Percentiles rank a stretch among this genome's conserved stretches.
phyloP scores from a whole-genome alignment of 495 filamentous ascomycete species.

The Lasiosphaeriaceae sp. region DNA sequence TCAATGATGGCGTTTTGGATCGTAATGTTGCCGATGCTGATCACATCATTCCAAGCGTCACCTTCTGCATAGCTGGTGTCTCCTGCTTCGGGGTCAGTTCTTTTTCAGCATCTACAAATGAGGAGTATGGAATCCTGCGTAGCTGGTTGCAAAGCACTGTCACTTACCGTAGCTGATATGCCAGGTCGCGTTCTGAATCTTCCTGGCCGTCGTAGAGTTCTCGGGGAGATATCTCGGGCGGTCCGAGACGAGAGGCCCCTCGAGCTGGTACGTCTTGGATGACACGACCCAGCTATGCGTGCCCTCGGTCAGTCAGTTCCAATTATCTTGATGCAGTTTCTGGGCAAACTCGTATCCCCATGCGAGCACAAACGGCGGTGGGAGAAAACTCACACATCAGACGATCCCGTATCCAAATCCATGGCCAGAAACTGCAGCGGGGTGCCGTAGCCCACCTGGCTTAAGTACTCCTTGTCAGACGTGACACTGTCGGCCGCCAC shows the following conservation, averaged over 20 bases:
- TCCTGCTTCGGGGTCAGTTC: conserved; percentile 1
- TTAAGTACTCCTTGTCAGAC: conserved; percentile 61
- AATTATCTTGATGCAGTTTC: too few relatives aligned
- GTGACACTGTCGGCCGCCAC: conserved; percentile 12
- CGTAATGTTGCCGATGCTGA: conserved; percentile 43
- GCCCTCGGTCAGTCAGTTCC: too few relatives aligned
- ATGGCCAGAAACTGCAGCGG: conserved; percentile 62
- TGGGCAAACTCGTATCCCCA: too few relatives aligned
- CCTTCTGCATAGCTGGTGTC: conserved; percentile 31
- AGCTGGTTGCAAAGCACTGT: too few relatives aligned
- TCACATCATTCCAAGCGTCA: conserved; percentile 35
- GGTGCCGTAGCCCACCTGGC: conserved; percentile 61
- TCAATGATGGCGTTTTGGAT: conserved; percentile 57
- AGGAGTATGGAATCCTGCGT: too few relatives aligned
- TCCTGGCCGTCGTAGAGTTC: conserved; percentile 59
- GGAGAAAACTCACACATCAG: conserved; percentile 61
- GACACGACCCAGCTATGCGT: too few relatives aligned
- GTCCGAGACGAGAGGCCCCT: background rate
- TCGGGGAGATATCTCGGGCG: conserved; percentile 34
- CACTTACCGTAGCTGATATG: conserved; percentile 66
- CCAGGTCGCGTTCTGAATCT: conserved; percentile 53
- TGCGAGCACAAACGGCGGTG: too few relatives aligned
- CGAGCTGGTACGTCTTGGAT: too few relatives aligned
- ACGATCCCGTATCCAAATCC: conserved; percentile 72
- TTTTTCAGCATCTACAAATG: too few relatives aligned